These are phyloP conservation scores for Phytophthora cryptogea DNA, from an alignment of 352 stramenopile genomes.

Conservation along the genomic window DNA sequence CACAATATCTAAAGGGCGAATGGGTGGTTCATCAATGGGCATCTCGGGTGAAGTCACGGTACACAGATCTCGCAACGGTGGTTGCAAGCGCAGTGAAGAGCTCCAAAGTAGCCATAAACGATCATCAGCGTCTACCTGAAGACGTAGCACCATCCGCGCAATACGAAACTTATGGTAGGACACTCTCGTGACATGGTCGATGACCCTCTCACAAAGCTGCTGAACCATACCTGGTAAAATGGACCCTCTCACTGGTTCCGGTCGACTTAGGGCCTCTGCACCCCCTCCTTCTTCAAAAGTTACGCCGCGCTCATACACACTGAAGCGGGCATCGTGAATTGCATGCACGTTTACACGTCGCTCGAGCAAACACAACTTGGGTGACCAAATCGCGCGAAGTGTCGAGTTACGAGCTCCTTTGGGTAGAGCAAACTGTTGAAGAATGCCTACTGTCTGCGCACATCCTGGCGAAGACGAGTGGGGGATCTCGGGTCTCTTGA, in stretches of 20 bases:
- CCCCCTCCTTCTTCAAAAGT: slow-evolving; percentile 93
- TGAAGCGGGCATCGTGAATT: slow-evolving; percentile 91
- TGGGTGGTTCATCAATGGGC: slow-evolving; percentile 14
- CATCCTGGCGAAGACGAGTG: slow-evolving; percentile 21
- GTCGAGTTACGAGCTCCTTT: slow-evolving; percentile 91
- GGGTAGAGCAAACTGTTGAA: slow-evolving; percentile 95
- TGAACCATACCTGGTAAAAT: slow-evolving; percentile 92
- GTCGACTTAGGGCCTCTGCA: slow-evolving; percentile 79
- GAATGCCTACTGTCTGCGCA: slow-evolving; percentile 82
- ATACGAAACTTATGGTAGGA: slow-evolving; percentile 92
- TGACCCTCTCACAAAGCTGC: slow-evolving; percentile 91
- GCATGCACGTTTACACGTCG: slow-evolving; percentile 90
- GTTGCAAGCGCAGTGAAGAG: slow-evolving; percentile 87
- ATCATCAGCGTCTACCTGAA: slow-evolving; percentile 94
- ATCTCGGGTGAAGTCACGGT: slow-evolving; percentile 3
- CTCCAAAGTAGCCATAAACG: slow-evolving; percentile 95
- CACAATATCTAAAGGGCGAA: slow-evolving; percentile 65
- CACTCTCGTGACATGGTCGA: slow-evolving; percentile 93
- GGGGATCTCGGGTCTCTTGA: slow-evolving; percentile 84
- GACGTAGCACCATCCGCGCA: slow-evolving; percentile 94
- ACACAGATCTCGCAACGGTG: slow-evolving; percentile 6
- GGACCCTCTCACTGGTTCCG: slow-evolving; percentile 89
- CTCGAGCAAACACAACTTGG: slow-evolving; percentile 95
- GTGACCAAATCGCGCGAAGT: slow-evolving; percentile 94
- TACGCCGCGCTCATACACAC: slow-evolving; percentile 93